Percentiles rank a stretch among this genome's conserved stretches.
Evolutionary conservation across 805 yeast species (phyloP).

Genomic region (Nakazawaea populi): DNA sequence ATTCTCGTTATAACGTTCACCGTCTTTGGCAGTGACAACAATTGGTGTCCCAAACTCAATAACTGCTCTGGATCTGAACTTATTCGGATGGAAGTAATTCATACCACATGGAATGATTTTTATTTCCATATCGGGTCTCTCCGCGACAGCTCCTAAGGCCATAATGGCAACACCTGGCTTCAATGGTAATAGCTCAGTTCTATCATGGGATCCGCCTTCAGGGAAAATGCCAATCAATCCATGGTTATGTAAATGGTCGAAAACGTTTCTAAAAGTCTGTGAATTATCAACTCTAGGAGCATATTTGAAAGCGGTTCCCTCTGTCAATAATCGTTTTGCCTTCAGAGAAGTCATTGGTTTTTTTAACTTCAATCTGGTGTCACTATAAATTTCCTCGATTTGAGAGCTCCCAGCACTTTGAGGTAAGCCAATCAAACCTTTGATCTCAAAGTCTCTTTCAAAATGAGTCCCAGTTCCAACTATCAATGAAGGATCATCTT

Average conservation of each 20-base stretch:
- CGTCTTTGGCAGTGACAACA: conserved; percentile 50
- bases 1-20: conserved; percentile 56
- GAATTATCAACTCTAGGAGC: conserved; percentile 85
- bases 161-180: conserved; percentile 97
- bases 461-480: conserved; percentile 67
- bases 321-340: conserved; percentile 37
- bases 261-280: conserved; percentile 72
- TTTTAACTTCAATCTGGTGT: conserved; percentile 59
- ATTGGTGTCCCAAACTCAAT: conserved; percentile 90
- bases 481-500: conserved; percentile 46
- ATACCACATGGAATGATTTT: conserved; percentile 93
- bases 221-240: conserved; percentile 92
- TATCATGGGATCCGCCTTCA: conserved; percentile 98
- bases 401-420: conserved; percentile 71
- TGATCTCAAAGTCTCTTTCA: conserved; percentile 51
- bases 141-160: conserved; percentile 90
- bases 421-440: conserved; percentile 76
- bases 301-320: conserved; percentile 53
- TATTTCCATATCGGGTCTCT: conserved; percentile 65
- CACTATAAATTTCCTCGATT: conserved; percentile 61
- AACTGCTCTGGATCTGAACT: conserved; percentile 92
- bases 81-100: conserved; percentile 95
- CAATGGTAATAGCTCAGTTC: conserved; percentile 83
- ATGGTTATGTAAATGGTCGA: conserved; percentile 59
- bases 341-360: conserved; percentile 59